Percentiles rank a stretch among this genome's conserved stretches.
Evolutionary conservation across 331 rosid genomes (phyloP).

Genomic region (Arachis monticola): DNA sequence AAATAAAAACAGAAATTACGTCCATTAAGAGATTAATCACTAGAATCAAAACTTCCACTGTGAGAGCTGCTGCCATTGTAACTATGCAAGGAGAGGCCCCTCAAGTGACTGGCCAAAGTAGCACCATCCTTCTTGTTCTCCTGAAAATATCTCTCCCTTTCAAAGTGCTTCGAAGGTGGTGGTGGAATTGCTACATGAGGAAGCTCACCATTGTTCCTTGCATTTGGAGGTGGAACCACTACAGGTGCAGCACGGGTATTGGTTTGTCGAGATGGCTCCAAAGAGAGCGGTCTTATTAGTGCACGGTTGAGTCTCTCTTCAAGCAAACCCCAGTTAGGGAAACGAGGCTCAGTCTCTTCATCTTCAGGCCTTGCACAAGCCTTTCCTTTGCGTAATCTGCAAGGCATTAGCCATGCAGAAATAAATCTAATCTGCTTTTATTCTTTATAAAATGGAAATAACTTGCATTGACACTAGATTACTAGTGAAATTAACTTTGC

Average conservation of each 20-base stretch:
- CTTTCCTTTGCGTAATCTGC: slow-evolving; percentile 94
- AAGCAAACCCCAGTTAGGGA: slow-evolving; percentile 58
- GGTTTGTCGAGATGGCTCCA: slow-evolving; percentile 53
- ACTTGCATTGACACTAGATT: too few relatives aligned
- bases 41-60: slow-evolving; percentile 83
- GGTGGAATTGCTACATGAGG: slow-evolving; percentile 72
- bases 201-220: slow-evolving; percentile 60
- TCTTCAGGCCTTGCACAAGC: slow-evolving; percentile 87
- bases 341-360: slow-evolving; percentile 58
- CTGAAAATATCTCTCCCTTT: slow-evolving; percentile 84
- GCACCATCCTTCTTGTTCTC: slow-evolving; percentile 66
- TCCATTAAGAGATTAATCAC: slow-evolving; percentile 43
- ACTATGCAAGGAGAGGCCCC: slow-evolving; percentile 80
- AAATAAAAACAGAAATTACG: neutral
- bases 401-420: slow-evolving; percentile 26
- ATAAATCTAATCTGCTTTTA: slow-evolving; percentile 13
- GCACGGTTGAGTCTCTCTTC: slow-evolving; percentile 87
- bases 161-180: slow-evolving; percentile 83
- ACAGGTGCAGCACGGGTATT: slow-evolving; percentile 47
- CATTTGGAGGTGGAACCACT: slow-evolving; percentile 64
- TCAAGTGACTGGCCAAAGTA: slow-evolving; percentile 63
- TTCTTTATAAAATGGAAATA: neutral
- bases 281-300: slow-evolving; percentile 66
- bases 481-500: too few relatives aligned
- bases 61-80: slow-evolving; percentile 80